These are phyloP conservation scores for Coniochaeta sp. DNA, from an alignment of 2,329 filamentous ascomycete genomes.

Conservation along the genomic window DNA sequence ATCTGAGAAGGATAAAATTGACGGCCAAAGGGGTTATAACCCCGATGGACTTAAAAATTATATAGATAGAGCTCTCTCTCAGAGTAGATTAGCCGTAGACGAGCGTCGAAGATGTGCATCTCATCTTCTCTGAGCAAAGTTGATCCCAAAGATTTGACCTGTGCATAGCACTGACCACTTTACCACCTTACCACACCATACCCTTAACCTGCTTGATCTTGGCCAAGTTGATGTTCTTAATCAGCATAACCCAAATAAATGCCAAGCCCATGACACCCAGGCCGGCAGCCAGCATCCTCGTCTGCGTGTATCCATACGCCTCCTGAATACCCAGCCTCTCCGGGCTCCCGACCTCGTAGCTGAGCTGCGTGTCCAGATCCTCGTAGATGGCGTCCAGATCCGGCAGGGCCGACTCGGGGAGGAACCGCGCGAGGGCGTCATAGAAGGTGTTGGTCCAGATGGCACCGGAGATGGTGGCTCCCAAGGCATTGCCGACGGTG, in stretches of 20 bases:
- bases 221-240: conserved; percentile 41
- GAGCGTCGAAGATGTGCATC: not conserved
- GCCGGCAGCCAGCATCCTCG: conserved; percentile 35
- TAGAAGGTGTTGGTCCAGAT: conserved; percentile 35
- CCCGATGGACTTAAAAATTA: too few species aligned
- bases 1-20: too few species aligned
- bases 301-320: conserved; percentile 47
- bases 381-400: conserved; percentile 43
- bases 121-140: not conserved
- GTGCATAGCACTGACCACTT: not conserved
- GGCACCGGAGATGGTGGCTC: conserved; percentile 31
- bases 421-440: conserved; percentile 37
- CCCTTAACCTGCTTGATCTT: conserved; percentile 43
- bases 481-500: conserved; percentile 35
- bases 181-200: conserved; percentile 7
- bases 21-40: too few species aligned
- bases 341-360: conserved; percentile 35
- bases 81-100: not conserved
- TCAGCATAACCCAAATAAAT: conserved; percentile 32
- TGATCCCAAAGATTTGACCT: not conserved
- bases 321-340: conserved; percentile 46
- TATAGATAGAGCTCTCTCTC: too few species aligned
- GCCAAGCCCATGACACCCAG: conserved; percentile 22
- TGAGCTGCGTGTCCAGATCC: conserved; percentile 41
- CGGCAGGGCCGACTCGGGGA: conserved; percentile 36